Evolutionary conservation across 805 yeast species (phyloP).

Genomic region (Candida palmyrensis): DNA sequence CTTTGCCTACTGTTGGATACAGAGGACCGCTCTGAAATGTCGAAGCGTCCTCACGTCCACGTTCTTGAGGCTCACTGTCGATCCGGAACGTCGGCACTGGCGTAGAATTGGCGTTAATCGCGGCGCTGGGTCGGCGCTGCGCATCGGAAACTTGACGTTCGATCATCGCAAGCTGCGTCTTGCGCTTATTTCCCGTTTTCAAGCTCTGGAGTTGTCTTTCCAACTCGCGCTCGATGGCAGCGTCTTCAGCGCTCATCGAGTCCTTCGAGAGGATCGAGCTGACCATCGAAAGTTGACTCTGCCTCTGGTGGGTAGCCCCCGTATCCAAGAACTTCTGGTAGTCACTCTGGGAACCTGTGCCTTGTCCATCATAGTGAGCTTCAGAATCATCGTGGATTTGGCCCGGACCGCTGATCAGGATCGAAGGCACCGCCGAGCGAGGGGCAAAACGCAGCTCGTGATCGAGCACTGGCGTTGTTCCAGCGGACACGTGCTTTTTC

Average conservation of each 20-base stretch:
- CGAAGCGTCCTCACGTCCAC: too few relatives aligned
- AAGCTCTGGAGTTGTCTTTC: constrained; percentile 32
- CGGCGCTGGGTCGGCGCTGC: not conserved
- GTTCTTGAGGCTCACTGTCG: too few relatives aligned
- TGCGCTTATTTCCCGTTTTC: constrained; percentile 18
- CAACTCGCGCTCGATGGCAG: constrained; percentile 31
- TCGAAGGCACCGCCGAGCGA: not conserved
- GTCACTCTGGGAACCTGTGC: too few relatives aligned
- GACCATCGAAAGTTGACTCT: constrained; percentile 36
- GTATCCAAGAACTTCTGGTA: constrained; percentile 21
- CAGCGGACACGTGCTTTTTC: constrained; percentile 15
- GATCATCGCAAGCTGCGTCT: too few relatives aligned
- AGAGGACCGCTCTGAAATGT: too few relatives aligned
- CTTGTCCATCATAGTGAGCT: not conserved
- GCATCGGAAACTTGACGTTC: constrained; percentile 6
- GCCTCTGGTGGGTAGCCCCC: constrained; percentile 11
- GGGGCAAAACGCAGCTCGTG: not conserved
- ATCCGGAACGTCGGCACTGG: not conserved
- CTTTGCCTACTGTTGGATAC: too few relatives aligned
- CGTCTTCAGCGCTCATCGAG: constrained; percentile 24
- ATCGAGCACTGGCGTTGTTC: constrained; percentile 11
- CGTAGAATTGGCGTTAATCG: not conserved
- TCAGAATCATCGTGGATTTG: not conserved
- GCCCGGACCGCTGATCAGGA: too few relatives aligned
- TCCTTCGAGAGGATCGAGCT: constrained; percentile 38